Conservation (phyloP, 2,329 filamentous ascomycete genomes). For the Septoria petroselini region DNA sequence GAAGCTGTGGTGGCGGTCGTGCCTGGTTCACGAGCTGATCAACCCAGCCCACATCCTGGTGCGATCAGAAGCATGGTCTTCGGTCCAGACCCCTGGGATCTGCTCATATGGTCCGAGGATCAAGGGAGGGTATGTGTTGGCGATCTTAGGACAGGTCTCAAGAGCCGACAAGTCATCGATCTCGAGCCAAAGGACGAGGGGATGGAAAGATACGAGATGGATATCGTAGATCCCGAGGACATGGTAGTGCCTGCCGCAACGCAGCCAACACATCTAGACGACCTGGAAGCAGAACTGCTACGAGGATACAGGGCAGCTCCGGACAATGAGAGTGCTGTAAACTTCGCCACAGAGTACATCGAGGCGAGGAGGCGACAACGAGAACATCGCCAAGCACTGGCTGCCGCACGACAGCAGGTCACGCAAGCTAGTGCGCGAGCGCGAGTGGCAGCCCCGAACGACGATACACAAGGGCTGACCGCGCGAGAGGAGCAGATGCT, state of each 20-base stretch:
- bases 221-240: slow-evolving; percentile 40
- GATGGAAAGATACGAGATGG: slow-evolving; percentile 51
- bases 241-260: slow-evolving; percentile 10
- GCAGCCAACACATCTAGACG: slow-evolving; percentile 41
- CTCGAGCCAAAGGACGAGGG: slow-evolving; percentile 58
- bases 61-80: slow-evolving; percentile 91
- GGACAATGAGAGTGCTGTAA: slow-evolving; percentile 41
- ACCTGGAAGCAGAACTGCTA: slow-evolving; percentile 46
- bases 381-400: slow-evolving; percentile 37
- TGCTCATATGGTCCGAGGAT: slow-evolving; percentile 92
- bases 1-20: slow-evolving; percentile 72
- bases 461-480: slow-evolving; percentile 48
- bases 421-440: slow-evolving; percentile 11
- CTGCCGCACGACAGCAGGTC: slow-evolving; percentile 21
- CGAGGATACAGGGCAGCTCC: slow-evolving; percentile 43
- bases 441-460: slow-evolving; percentile 17
- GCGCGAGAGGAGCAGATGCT: slow-evolving; percentile 47
- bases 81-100: slow-evolving; percentile 81
- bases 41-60: slow-evolving; percentile 56
- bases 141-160: slow-evolving; percentile 66
- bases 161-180: slow-evolving; percentile 65
- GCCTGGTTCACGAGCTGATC: slow-evolving; percentile 66
- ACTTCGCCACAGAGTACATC: slow-evolving; percentile 45
- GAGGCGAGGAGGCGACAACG: slow-evolving; percentile 40
- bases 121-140: slow-evolving; percentile 71